Conservation (phyloP, 2,329 filamentous ascomycete species). For the Paecilomyces sp. region DNA sequence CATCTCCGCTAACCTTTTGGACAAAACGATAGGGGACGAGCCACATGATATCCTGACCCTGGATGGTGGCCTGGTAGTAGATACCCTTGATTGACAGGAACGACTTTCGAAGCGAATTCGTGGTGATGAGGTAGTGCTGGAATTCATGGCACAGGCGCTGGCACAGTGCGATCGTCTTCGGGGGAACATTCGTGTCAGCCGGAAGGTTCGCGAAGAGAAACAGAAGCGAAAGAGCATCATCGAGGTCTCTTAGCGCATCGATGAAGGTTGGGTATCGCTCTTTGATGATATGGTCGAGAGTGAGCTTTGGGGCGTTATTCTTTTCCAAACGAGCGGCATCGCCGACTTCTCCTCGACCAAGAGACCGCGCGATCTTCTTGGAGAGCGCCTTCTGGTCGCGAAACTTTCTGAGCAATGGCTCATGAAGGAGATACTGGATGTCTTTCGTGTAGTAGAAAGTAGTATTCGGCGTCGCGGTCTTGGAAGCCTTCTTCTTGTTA, state of each 20-base stretch:
- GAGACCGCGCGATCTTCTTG: conserved; percentile 92
- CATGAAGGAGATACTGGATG: conserved; percentile 96
- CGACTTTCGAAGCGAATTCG: conserved; percentile 85
- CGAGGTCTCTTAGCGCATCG: conserved; percentile 86
- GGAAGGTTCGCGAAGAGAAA: conserved; percentile 97
- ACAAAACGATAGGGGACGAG: conserved; percentile 97
- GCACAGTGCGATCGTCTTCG: conserved; percentile 93
- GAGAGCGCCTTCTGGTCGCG: conserved; percentile 93
- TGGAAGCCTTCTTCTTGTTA: conserved; percentile 94
- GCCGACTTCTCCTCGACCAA: conserved; percentile 83
- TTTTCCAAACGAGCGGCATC: conserved; percentile 87
- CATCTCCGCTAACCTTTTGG: conserved; percentile 84
- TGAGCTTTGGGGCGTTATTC: conserved; percentile 81
- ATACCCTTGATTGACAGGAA: conserved; percentile 99
- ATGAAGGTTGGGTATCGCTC: conserved; percentile 97
- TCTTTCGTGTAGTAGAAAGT: conserved; percentile 93
- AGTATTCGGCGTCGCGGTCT: conserved; percentile 79
- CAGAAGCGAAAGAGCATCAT: conserved; percentile 93
- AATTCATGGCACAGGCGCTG: conserved; percentile 92
- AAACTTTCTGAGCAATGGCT: conserved; percentile 89
- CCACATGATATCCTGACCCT: conserved; percentile 96
- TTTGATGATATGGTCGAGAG: conserved; percentile 92
- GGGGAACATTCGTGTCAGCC: conserved; percentile 78
- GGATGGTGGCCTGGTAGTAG: conserved; percentile 96
- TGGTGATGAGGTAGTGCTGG: conserved; percentile 92